Conservation (phyloP, 768 basidiomycete genomes). For the Lactarius hatsudake region DNA sequence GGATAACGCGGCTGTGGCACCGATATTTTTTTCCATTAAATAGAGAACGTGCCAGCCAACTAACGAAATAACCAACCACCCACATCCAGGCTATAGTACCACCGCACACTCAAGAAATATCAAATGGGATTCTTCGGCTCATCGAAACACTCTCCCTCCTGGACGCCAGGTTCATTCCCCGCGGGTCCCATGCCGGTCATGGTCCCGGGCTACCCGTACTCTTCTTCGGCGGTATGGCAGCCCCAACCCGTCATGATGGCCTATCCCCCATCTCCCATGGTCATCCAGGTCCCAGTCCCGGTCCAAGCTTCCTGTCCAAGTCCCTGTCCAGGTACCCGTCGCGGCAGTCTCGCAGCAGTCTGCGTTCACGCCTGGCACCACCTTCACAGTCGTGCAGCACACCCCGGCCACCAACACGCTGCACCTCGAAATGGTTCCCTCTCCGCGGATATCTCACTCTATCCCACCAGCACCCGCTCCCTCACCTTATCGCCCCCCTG, state of each 20-base stretch:
- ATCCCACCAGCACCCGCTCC: not conserved
- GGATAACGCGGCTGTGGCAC: no score
- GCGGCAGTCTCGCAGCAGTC: not conserved
- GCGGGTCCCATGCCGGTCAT: not conserved
- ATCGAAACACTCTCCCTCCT: not conserved
- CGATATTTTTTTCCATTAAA: no score
- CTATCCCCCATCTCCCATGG: not conserved
- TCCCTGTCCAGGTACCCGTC: not conserved
- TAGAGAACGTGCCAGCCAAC: no score
- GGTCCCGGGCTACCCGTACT: not conserved
- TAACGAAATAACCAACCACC: no score
- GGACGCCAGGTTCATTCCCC: constrained; percentile 11
- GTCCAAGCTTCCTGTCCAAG: no score
- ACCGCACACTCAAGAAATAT: not conserved
- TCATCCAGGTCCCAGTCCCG: not conserved
- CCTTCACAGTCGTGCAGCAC: not conserved
- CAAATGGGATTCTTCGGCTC: constrained; percentile 1
- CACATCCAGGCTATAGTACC: no score
- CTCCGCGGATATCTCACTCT: no score
- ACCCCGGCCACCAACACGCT: not conserved
- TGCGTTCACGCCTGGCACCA: not conserved
- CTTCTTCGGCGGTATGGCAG: not conserved
- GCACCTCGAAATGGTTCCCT: not conserved
- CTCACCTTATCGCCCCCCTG: not conserved
- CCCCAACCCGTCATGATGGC: not conserved